Conservation (phyloP, 2,329 filamentous ascomycete species). For the Chrysoporthe cubensis region DNA sequence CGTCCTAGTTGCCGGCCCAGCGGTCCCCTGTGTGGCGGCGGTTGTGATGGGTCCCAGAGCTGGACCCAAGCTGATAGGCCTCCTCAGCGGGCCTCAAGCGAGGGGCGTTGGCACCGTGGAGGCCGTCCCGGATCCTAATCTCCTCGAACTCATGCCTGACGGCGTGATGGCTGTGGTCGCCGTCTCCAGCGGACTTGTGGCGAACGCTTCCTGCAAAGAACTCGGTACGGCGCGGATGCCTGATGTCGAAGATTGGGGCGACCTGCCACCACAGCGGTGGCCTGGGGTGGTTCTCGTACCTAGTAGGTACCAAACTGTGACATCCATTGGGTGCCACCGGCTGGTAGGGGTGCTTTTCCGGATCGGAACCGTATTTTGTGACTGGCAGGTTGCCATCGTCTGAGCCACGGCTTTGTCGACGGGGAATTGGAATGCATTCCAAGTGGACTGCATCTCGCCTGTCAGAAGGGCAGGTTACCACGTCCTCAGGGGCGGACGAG, state of each 20-base stretch:
- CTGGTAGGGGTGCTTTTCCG: constrained; percentile 4
- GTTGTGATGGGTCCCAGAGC: background rate
- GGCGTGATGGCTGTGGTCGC: background rate
- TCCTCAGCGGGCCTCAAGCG: background rate
- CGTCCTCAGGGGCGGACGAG: background rate
- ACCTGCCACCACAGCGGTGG: background rate
- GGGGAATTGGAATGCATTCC: constrained; percentile 4
- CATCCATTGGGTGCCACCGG: background rate
- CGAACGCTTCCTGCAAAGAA: background rate
- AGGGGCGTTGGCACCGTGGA: background rate
- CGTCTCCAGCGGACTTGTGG: background rate
- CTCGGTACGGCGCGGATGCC: too few relatives aligned
- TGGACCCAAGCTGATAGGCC: background rate
- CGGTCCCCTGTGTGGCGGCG: background rate
- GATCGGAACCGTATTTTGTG: constrained; percentile 10
- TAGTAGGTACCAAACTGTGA: background rate
- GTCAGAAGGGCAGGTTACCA: background rate
- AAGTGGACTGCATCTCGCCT: background rate
- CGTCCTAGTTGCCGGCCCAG: background rate
- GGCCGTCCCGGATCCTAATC: background rate
- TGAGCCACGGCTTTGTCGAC: background rate
- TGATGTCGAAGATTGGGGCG: background rate
- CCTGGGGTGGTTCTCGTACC: background rate
- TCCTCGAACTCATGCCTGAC: background rate
- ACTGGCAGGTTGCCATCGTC: constrained; percentile 15